Percentiles rank a stretch among this genome's conserved stretches.
Conservation (phyloP, 2,329 filamentous ascomycete species). For the Fusarium humuli region DNA sequence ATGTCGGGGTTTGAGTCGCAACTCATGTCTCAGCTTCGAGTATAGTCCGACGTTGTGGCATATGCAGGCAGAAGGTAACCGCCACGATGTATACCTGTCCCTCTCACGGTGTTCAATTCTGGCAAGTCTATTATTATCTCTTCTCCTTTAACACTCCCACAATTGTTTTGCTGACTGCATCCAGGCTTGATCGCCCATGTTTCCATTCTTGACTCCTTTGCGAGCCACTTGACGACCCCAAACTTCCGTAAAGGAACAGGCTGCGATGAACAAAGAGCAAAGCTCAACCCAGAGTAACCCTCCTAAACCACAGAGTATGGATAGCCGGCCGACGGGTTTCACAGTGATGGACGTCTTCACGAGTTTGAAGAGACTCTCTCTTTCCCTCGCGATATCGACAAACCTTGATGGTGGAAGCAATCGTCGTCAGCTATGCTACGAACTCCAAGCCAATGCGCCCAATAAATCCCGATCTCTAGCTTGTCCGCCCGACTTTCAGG, state of each 20-base stretch:
- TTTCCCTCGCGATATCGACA: conserved; percentile 19
- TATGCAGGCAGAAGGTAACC: conserved; percentile 8
- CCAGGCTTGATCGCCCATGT: conserved; percentile 17
- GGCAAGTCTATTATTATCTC: conserved; percentile 25
- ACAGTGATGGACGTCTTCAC: conserved; percentile 13
- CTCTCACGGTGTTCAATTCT: conserved; percentile 15
- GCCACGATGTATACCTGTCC: conserved; percentile 15
- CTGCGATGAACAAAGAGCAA: conserved; percentile 2
- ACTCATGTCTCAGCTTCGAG: conserved; percentile 21
- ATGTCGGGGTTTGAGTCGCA: conserved; percentile 7
- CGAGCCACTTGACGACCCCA: not conserved
- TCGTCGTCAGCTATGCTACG: conserved; percentile 28
- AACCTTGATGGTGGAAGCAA: conserved; percentile 7
- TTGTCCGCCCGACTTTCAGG: conserved; percentile 19
- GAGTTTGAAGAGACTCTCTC: not conserved
- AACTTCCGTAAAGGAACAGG: not conserved
- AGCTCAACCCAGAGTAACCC: not conserved
- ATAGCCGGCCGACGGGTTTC: conserved; percentile 21
- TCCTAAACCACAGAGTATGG: conserved; percentile 10
- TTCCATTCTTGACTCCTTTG: conserved; percentile 9
- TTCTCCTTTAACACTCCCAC: not conserved
- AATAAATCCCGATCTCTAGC: conserved; percentile 8
- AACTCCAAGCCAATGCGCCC: conserved; percentile 4
- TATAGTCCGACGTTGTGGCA: conserved; percentile 30
- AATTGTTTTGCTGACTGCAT: conserved; percentile 9